Conservation (phyloP, 2,329 filamentous ascomycete species). For the Incumbomyces lentus region DNA sequence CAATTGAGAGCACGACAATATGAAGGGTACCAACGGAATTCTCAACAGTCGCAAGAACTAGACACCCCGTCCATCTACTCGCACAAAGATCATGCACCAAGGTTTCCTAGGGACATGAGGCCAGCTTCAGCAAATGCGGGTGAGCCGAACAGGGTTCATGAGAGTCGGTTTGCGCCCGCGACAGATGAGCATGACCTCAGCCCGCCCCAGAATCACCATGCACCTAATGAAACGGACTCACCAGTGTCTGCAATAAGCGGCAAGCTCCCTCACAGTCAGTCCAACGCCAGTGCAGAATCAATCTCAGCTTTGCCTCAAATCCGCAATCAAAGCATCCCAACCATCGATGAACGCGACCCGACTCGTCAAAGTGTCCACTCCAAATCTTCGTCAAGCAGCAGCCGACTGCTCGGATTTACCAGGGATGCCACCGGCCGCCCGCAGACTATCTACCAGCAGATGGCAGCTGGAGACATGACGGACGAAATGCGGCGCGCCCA, state of each 20-base stretch:
- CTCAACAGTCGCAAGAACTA: not conserved
- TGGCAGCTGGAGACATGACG: conserved; percentile 5
- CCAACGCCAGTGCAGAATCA: not conserved
- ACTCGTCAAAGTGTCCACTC: conserved; percentile 3
- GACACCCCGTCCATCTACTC: conserved; percentile 4
- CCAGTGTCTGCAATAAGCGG: not conserved
- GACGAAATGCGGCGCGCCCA: conserved; percentile 8
- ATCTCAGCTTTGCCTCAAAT: not conserved
- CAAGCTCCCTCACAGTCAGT: not conserved
- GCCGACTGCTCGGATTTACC: conserved; percentile 8
- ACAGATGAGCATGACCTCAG: not conserved
- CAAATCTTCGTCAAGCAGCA: conserved; percentile 9
- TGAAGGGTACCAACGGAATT: not conserved
- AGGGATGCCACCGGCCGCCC: conserved; percentile 5
- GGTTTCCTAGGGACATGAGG: conserved; percentile 4
- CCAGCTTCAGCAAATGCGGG: not conserved
- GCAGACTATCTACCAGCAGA: conserved; percentile 7
- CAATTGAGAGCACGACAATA: not conserved
- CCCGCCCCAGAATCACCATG: not conserved
- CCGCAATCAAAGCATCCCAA: not conserved
- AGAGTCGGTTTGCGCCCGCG: not conserved
- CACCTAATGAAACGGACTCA: too few relatives aligned
- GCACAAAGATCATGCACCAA: not conserved
- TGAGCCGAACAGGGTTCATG: not conserved
- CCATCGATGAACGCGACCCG: not conserved